These are phyloP conservation scores for Globisporangium nodosum DNA, from an alignment of 352 stramenopile species.

Conservation along the genomic window DNA sequence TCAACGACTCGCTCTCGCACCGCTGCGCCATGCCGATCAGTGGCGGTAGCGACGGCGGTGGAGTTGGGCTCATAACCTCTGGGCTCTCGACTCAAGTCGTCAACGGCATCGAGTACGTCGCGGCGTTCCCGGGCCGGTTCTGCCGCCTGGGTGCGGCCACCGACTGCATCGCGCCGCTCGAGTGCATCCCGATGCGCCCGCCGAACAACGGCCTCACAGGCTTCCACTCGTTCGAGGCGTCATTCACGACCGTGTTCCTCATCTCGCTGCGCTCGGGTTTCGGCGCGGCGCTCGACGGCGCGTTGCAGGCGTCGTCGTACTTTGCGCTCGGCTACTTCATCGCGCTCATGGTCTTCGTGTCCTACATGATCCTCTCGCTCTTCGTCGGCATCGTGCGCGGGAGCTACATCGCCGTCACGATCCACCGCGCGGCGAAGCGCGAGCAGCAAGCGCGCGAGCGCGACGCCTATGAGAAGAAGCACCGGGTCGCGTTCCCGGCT, in stretches of 20 bases:
- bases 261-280: conserved; percentile 78
- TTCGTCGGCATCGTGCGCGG: conserved; percentile 82
- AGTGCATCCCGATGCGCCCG: conserved; percentile 50
- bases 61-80: background rate
- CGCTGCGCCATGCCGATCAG: conserved; percentile 36
- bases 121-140: conserved; percentile 48
- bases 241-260: conserved; percentile 77
- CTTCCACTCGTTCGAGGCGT: conserved; percentile 81
- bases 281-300: conserved; percentile 64
- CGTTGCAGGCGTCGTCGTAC: conserved; percentile 64
- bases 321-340: conserved; percentile 81
- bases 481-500: conserved; percentile 47
- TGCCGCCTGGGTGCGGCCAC: conserved; percentile 26
- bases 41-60: conserved; percentile 16
- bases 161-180: conserved; percentile 29
- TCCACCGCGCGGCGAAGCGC: conserved; percentile 26
- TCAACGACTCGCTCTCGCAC: conserved; percentile 76
- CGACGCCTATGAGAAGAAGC: conserved; percentile 42
- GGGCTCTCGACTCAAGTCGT: conserved; percentile 13
- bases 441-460: conserved; percentile 22
- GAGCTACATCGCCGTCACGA: conserved; percentile 67
- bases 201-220: conserved; percentile 74
- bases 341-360: conserved; percentile 74
- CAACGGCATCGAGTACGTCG: conserved; percentile 31
- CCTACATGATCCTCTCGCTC: conserved; percentile 79